Evolutionary conservation across 164 flowering plant genomes (phyloP), one percentile per base, ranked within the genome.

Genomic region (Kalanchoe fedtschenkoi): DNA sequence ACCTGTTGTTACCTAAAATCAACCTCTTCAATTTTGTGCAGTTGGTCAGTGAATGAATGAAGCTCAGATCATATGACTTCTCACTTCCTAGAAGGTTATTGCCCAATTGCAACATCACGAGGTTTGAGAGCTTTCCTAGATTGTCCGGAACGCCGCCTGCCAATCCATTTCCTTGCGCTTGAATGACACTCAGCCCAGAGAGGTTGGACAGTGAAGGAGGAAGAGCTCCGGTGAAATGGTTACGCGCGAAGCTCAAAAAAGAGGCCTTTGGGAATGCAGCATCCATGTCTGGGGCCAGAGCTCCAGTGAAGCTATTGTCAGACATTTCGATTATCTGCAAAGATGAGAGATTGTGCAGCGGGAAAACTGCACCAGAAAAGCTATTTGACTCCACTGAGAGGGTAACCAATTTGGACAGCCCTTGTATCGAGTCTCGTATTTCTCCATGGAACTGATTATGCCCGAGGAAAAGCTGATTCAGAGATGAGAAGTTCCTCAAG

Each of bases 71-170:
- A n/a, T n/a, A n/a, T n/a, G n/a, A n/a, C n/a, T n/a, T n/a, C n/a
- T n/a, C n/a, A n/a, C n/a, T n/a, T n/a, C n/a, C n/a, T n/a, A 70
- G 53, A 43, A 10, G 10, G n/a, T 67, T 67, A 64, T 64, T 60
- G 72, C 70, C 5, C 70, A 38, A 6, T 72, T 2, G 4, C 76
- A 72, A n/a, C n/a, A n/a, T n/a, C n/a, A n/a, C n/a, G n/a, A n/a
- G n/a, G n/a, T n/a, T n/a, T n/a, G n/a, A n/a, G n/a, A n/a, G n/a
- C n/a, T n/a, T n/a, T n/a, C n/a, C n/a, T n/a, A n/a, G n/a, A n/a
- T n/a, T n/a, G n/a, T n/a, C n/a, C n/a, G n/a, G n/a, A n/a, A n/a
- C n/a, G n/a, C n/a, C n/a, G n/a, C n/a, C n/a, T n/a, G n/a, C n/a
- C n/a, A n/a, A n/a, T n/a, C n/a, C n/a, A n/a, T n/a, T n/a, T n/a